Base-by-base conservation (phyloP, 2,329 filamentous ascomycete species). In the Penicillium crustosum region DNA sequence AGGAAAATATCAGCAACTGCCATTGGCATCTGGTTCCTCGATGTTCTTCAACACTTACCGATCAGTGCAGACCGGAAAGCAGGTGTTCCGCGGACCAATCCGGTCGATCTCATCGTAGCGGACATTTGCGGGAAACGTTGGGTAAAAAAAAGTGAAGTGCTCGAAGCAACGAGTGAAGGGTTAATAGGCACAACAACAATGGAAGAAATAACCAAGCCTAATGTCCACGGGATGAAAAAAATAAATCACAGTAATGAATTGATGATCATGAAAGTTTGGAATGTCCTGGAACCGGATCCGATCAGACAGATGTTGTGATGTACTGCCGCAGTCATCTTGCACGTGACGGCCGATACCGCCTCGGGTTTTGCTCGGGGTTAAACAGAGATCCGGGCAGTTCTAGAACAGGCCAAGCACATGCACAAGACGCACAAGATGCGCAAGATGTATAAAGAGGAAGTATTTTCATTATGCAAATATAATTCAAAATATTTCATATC, bases 51-150 rank as follows among this genome's bases (percentile, higher is more conserved):
- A 12, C 29, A 63, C 68, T 62, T 65, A 75, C 72, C 65, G 42
- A 66, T 58, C 59, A 73, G 54, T 33, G 64, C 64, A 31, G 73
- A 65, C 45, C 70, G 70, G 59, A 71, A 65, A 38, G 67, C 66
- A 58, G 69, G 62, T 51, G 66, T 70, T 61, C 64, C 72, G 69
- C 73, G 75, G 65, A 74, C 68, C 64, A 77, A 67, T 57, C 68
- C 68, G 62, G 72, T 69, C 55, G 74, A 73, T 64, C 73, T 75
- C 72, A 76, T 73, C 31, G 68, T 69, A 57, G 71, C 72, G 66
- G 72, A 73, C 70, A 74, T 74, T 67, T 65, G 64, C 64, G 70
- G 68, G 68, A 68, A 68, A 61, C 63, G 61, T 66, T 66, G 60
- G 58, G 62, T 57, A 31, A 53, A 62, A 61, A 61, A 68, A 59